Conservation (phyloP, 768 basidiomycete species). For the Omphalotus guepiniiformis region DNA sequence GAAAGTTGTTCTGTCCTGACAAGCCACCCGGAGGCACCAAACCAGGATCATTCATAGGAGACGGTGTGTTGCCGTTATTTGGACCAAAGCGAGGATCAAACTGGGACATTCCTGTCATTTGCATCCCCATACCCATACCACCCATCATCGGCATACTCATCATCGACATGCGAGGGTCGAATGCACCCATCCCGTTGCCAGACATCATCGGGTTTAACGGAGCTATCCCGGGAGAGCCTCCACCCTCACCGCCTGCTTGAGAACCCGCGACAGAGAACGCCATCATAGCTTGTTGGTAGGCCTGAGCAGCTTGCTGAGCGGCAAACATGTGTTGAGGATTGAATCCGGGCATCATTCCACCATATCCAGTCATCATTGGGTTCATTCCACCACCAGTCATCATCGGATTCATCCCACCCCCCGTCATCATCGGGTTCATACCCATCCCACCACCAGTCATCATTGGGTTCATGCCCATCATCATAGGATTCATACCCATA, state of each 20-base stretch:
- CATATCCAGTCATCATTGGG: constrained; percentile 42
- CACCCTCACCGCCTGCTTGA: constrained; percentile 59
- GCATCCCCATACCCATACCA: constrained; percentile 39
- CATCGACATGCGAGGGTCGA: constrained; percentile 81
- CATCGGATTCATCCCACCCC: constrained; percentile 37
- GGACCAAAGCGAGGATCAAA: constrained; percentile 60
- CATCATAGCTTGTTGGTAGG: constrained; percentile 89
- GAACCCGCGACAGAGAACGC: constrained; percentile 73
- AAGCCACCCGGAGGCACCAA: constrained; percentile 33
- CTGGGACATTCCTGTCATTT: constrained; percentile 58
- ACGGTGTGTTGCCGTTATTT: constrained; percentile 19
- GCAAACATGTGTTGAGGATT: constrained; percentile 83
- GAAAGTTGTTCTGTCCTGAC: constrained; percentile 47
- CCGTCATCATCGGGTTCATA: constrained; percentile 38
- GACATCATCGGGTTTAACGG: constrained; percentile 54
- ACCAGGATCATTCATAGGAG: constrained; percentile 23
- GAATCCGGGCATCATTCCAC: constrained; percentile 52
- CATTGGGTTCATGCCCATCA: constrained; percentile 31
- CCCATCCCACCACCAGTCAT: constrained; percentile 19
- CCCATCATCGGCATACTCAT: constrained; percentile 73
- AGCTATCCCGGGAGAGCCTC: constrained; percentile 23
- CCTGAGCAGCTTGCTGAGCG: constrained; percentile 75
- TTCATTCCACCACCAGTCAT: constrained; percentile 40
- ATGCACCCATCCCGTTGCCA: constrained; percentile 45
- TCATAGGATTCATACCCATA: constrained; percentile 42